Evolutionary conservation across 768 basidiomycete genomes (phyloP).

Genomic region (Heimioporus sp.): DNA sequence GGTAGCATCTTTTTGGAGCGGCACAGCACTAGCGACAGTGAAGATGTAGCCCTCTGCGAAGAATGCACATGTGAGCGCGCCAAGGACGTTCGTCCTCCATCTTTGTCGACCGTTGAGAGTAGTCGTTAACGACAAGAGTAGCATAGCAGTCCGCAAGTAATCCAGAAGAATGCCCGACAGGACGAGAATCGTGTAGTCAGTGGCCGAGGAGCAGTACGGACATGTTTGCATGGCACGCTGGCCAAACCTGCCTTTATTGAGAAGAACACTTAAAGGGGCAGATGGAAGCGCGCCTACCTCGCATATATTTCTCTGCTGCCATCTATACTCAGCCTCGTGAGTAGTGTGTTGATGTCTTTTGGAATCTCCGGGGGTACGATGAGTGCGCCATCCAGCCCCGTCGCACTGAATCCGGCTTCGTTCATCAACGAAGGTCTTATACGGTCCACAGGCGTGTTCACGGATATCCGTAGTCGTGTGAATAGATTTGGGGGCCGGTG

Average conservation of each 20-base stretch:
- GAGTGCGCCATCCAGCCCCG: slow-evolving; percentile 11
- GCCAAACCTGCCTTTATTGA: slow-evolving; percentile 51
- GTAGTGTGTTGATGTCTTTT: slow-evolving; percentile 46
- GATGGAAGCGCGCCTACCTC: slow-evolving; percentile 40
- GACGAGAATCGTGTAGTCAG: slow-evolving; percentile 60
- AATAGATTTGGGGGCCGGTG: slow-evolving; percentile 64
- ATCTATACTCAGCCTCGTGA: slow-evolving; percentile 54
- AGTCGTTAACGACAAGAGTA: slow-evolving; percentile 47
- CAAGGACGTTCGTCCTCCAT: slow-evolving; percentile 46
- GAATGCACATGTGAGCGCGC: slow-evolving; percentile 46
- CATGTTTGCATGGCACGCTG: slow-evolving; percentile 63
- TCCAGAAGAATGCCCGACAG: slow-evolving; percentile 53
- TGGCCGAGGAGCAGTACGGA: slow-evolving; percentile 58
- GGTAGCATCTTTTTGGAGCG: slow-evolving; percentile 40
- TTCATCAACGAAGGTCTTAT: slow-evolving; percentile 47
- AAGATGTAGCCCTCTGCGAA: slow-evolving; percentile 56
- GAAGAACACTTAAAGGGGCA: neutral
- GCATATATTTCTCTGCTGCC: slow-evolving; percentile 59
- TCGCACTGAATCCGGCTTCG: slow-evolving; percentile 37
- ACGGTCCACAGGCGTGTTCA: slow-evolving; percentile 51
- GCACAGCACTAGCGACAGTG: slow-evolving; percentile 44
- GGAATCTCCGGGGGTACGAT: slow-evolving; percentile 36
- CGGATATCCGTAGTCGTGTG: slow-evolving; percentile 48
- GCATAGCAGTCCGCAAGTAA: slow-evolving; percentile 55
- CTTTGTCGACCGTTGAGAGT: slow-evolving; percentile 38